Conservation (phyloP, 2,329 filamentous ascomycete species). For the Cladosporium oxysporum region DNA sequence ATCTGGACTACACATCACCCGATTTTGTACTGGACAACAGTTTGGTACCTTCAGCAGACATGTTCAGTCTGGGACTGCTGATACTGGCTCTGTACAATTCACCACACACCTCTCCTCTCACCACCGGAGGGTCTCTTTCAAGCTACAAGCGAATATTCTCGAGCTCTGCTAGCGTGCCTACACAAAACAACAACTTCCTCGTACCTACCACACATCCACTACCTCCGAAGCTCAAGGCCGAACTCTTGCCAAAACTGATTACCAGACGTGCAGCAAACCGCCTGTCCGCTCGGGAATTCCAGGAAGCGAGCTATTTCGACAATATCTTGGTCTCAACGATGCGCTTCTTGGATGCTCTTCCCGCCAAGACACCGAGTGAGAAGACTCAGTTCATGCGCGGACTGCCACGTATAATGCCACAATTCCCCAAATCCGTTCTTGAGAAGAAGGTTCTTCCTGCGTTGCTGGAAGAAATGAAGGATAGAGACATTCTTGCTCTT, state of each 20-base stretch:
- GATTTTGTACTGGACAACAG: constrained; percentile 94
- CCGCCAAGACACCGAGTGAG: constrained; percentile 86
- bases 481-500: constrained; percentile 78
- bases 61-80: constrained; percentile 89
- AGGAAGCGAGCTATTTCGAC: constrained; percentile 94
- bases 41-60: constrained; percentile 78
- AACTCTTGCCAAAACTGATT: constrained; percentile 82
- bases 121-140: constrained; percentile 76
- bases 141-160: constrained; percentile 84
- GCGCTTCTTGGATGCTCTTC: constrained; percentile 86
- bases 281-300: constrained; percentile 85
- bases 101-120: constrained; percentile 85
- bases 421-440: constrained; percentile 89
- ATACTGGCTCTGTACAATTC: constrained; percentile 91
- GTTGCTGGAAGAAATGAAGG: constrained; percentile 89
- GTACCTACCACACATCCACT: constrained; percentile 67
- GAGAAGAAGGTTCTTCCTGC: constrained; percentile 93
- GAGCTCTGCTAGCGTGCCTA: constrained; percentile 76
- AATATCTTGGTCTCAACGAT: constrained; percentile 96
- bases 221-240: constrained; percentile 72
- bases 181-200: constrained; percentile 79
- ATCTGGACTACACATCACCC: constrained; percentile 90
- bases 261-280: constrained; percentile 84
- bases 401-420: constrained; percentile 79
- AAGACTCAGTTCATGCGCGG: constrained; percentile 92